Evolutionary conservation across 495 filamentous ascomycete species (phyloP).

Genomic region (Neurospora discreta): DNA sequence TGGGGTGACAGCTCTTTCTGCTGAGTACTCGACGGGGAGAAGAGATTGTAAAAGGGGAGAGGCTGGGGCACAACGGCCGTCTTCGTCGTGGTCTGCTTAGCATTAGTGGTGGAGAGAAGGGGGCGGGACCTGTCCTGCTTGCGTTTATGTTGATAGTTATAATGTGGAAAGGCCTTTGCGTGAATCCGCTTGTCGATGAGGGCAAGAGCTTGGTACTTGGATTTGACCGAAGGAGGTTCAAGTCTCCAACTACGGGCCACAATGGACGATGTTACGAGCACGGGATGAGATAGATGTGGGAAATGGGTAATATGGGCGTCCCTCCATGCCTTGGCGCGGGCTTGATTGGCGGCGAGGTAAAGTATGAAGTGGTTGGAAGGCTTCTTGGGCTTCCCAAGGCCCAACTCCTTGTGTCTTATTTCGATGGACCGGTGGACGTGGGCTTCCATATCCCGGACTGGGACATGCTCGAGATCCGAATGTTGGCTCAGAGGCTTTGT

Average conservation of each 20-base stretch:
- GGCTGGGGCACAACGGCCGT: neutral
- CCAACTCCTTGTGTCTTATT: neutral
- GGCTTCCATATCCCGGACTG: neutral
- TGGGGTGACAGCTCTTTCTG: neutral
- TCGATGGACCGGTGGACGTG: neutral
- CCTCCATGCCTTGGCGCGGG: neutral
- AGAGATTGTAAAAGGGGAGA: neutral
- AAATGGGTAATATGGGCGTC: neutral
- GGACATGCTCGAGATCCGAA: neutral
- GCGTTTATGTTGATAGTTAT: neutral
- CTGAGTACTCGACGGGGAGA: neutral
- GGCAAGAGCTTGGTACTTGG: neutral
- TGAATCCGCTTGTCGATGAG: accelerated
- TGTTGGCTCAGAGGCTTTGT: neutral
- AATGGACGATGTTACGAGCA: neutral
- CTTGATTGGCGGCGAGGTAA: neutral
- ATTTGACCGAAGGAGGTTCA: neutral
- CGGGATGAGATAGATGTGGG: neutral
- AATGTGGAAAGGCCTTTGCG: neutral
- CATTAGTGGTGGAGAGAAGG: neutral
- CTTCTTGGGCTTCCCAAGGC: neutral
- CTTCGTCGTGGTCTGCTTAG: neutral
- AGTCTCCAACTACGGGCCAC: neutral
- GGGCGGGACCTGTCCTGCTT: neutral
- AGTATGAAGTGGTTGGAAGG: neutral